Percentiles rank a stretch among this genome's conserved stretches.
Evolutionary conservation across 106 monocot genomes (phyloP).

Genomic region (Xerophyta viscosa): DNA sequence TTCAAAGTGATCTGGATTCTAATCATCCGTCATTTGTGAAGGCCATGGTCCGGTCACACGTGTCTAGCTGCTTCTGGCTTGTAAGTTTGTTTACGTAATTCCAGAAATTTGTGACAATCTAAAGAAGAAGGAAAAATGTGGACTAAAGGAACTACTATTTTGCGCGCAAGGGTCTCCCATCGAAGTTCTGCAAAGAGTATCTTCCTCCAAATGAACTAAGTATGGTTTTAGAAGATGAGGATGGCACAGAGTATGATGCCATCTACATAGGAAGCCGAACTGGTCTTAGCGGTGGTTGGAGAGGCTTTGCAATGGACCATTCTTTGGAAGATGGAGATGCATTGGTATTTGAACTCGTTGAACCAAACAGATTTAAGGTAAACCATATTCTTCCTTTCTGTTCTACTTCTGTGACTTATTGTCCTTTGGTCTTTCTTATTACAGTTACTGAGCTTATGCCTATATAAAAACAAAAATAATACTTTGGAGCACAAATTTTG

Average conservation of each 20-base stretch:
- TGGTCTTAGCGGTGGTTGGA: conserved; percentile 89
- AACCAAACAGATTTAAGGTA: conserved; percentile 69
- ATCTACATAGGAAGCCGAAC: conserved; percentile 50
- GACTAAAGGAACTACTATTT: no score
- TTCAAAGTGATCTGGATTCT: conserved; percentile 28
- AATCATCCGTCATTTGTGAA: conserved; percentile 55
- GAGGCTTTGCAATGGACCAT: conserved; percentile 60
- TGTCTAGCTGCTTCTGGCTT: conserved; percentile 81
- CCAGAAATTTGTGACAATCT: neutral
- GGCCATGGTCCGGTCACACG: conserved; percentile 72
- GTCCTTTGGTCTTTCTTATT: neutral
- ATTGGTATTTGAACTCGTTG: conserved; percentile 57
- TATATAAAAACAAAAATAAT: no score
- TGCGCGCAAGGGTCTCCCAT: conserved; percentile 46
- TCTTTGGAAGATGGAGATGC: conserved; percentile 73
- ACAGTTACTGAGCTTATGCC: no score
- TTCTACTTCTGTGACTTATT: neutral
- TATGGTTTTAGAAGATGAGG: conserved; percentile 77
- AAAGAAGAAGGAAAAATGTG: no score
- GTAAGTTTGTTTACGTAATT: conserved; percentile 25
- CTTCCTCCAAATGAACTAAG: conserved; percentile 32
- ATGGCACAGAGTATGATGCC: conserved; percentile 43
- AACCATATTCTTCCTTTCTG: no score
- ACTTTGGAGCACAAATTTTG: no score
- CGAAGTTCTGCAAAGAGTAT: conserved; percentile 56